Conservation (phyloP, 495 filamentous ascomycete genomes). For the Astrocystis sublimbata region DNA sequence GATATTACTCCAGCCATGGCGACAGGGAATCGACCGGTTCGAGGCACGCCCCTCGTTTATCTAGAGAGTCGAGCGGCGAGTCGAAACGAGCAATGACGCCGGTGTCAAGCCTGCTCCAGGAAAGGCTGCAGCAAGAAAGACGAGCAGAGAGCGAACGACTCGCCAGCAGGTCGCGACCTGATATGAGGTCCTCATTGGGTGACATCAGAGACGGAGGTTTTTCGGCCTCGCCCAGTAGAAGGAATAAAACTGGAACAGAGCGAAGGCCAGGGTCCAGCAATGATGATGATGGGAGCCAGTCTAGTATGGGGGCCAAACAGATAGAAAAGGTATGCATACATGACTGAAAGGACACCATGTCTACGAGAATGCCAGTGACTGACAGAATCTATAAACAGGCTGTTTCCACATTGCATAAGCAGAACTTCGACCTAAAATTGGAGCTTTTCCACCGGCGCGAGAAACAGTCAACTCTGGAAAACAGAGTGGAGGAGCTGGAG, state of each 20-base stretch:
- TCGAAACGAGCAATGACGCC: constrained; percentile 29
- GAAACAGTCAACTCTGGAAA: constrained; percentile 55
- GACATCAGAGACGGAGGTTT: constrained; percentile 28
- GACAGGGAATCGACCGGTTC: constrained; percentile 19
- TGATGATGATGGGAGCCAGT: constrained; percentile 38
- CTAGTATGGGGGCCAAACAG: constrained; percentile 50
- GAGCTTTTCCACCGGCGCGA: constrained; percentile 75
- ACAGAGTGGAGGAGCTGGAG: constrained; percentile 61
- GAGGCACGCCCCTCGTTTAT: constrained; percentile 34
- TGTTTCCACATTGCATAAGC: constrained; percentile 68
- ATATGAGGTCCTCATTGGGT: constrained; percentile 32
- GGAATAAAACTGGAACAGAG: constrained; percentile 28
- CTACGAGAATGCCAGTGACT: neutral
- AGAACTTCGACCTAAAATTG: constrained; percentile 89
- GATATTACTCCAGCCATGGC: constrained; percentile 32
- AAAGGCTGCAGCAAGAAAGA: constrained; percentile 51
- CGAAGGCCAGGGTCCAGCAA: constrained; percentile 36
- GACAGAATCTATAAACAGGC: constrained; percentile 29
- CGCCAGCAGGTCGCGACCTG: constrained; percentile 35
- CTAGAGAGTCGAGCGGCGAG: constrained; percentile 35
- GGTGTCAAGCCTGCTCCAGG: constrained; percentile 51
- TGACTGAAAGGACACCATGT: neutral
- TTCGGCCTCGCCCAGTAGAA: constrained; percentile 36
- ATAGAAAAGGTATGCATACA: constrained; percentile 41
- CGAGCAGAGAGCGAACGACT: constrained; percentile 47